Evolutionary conservation across 495 filamentous ascomycete genomes (phyloP).

Genomic region (Daldinia loculata): DNA sequence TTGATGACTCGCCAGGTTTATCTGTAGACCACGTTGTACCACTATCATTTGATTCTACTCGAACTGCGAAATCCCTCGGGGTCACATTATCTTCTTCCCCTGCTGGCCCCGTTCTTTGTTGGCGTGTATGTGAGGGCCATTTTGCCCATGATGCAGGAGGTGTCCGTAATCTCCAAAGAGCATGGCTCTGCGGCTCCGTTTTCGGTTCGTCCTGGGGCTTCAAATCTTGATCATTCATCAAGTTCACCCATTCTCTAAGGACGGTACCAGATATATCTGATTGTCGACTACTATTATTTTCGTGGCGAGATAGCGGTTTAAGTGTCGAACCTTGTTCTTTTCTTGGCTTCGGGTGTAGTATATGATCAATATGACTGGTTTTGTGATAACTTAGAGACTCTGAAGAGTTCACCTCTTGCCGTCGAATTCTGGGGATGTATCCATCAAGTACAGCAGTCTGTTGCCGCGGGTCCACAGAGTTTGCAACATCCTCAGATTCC

Average conservation of each 20-base stretch:
- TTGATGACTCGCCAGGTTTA: conserved; percentile 15
- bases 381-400: neutral
- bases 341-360: conserved; percentile 5
- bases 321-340: conserved; percentile 17
- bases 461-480: neutral
- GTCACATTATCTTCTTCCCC: conserved; percentile 38
- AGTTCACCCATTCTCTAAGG: conserved; percentile 44
- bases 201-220: conserved; percentile 21
- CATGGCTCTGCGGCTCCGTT: conserved; percentile 10
- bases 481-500: conserved; percentile 1
- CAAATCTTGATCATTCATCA: conserved; percentile 42
- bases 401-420: neutral
- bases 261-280: conserved; percentile 42
- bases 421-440: neutral
- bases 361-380: neutral
- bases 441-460: neutral
- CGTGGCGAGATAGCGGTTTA: conserved; percentile 17
- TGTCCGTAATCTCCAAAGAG: conserved; percentile 28
- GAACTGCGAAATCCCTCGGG: conserved; percentile 33
- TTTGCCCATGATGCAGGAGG: conserved; percentile 50
- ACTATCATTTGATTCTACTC: conserved; percentile 3
- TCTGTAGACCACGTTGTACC: conserved; percentile 27
- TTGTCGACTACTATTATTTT: conserved; percentile 18
- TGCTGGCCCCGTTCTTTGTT: conserved; percentile 44
- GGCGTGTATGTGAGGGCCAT: conserved; percentile 51